These are phyloP conservation scores for Coleophoma eucalyptorum DNA, from an alignment of 2,329 filamentous ascomycete species.

Conservation along the genomic window DNA sequence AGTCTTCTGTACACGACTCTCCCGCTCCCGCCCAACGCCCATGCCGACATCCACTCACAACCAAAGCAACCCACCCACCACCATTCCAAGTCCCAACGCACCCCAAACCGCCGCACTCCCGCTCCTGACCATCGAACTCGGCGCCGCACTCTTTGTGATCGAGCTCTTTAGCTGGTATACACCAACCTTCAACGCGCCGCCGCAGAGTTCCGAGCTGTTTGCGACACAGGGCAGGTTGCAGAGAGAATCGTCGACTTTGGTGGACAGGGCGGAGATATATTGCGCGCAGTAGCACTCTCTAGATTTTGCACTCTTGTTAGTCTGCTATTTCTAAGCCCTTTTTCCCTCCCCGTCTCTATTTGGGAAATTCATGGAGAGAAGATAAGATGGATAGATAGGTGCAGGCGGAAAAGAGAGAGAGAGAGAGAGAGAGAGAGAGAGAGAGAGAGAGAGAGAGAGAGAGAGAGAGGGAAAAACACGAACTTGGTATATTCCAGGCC, in stretches of 20 bases:
- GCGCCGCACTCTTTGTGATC: slow-evolving; percentile 10
- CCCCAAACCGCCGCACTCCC: slow-evolving; percentile 4
- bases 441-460: neutral
- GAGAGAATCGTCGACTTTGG: slow-evolving; percentile 38
- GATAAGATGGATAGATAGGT: neutral
- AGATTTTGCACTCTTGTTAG: neutral
- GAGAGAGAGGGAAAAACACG: slow-evolving; percentile 5
- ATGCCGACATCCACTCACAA: no score
- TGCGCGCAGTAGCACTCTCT: slow-evolving; percentile 60
- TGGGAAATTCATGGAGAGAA: neutral
- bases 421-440: neutral
- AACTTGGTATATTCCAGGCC: slow-evolving; percentile 25
- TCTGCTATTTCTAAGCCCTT: neutral
- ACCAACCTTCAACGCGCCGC: slow-evolving; percentile 45
- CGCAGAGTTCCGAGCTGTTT: slow-evolving; percentile 47
- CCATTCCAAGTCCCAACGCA: slow-evolving; percentile 19
- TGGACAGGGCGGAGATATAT: slow-evolving; percentile 41
- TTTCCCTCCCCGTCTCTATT: neutral
- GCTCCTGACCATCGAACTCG: slow-evolving; percentile 7
- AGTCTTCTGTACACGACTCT: no score
- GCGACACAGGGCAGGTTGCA: slow-evolving; percentile 53
- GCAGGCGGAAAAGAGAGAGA: no score
- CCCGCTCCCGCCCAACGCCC: no score
- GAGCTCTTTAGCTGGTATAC: slow-evolving; percentile 32
- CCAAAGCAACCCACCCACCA: slow-evolving; percentile 15